phyloP scores from a whole-genome alignment of 2,329 filamentous ascomycete genomes.

The Hysterium pulicare region DNA sequence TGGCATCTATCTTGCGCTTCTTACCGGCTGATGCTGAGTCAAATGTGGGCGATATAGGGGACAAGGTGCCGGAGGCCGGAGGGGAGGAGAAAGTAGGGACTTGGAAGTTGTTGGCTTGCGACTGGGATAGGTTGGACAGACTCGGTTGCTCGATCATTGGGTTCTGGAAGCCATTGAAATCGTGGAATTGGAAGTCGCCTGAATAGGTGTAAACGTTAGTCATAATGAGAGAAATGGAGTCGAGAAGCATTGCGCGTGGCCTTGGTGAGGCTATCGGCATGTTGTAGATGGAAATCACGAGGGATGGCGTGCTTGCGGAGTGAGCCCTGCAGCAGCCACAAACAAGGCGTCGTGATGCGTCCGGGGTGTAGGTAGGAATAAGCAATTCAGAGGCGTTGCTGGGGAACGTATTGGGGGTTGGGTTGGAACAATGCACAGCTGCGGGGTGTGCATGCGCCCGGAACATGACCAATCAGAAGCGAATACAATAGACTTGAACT shows the following conservation, averaged over 20 bases:
- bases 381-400: conserved; percentile 1
- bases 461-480: conserved; percentile 20
- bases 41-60: conserved; percentile 26
- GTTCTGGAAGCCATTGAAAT: conserved; percentile 42
- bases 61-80: conserved; percentile 19
- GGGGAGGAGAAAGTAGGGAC: conserved; percentile 29
- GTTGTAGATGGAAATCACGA: conserved; percentile 16
- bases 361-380: conserved; percentile 5
- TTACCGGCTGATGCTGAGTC: conserved; percentile 30
- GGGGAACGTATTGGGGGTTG: conserved; percentile 32
- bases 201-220: conserved; percentile 34
- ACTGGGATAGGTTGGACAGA: conserved; percentile 24
- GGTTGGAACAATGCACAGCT: conserved; percentile 19
- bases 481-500: conserved; percentile 12
- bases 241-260: conserved; percentile 7
- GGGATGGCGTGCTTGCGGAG: conserved; percentile 36
- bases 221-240: conserved; percentile 14
- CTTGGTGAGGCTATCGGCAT: conserved; percentile 11
- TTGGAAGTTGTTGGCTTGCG: conserved; percentile 23
- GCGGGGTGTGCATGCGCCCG: conserved; percentile 25
- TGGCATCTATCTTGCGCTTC: conserved; percentile 46
- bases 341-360: conserved; percentile 11
- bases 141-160: conserved; percentile 28
- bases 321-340: conserved; percentile 17
- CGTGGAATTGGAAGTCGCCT: conserved; percentile 46